phyloP scores from a whole-genome alignment of 2,329 filamentous ascomycete species.

The Colletotrichum caudatum region DNA sequence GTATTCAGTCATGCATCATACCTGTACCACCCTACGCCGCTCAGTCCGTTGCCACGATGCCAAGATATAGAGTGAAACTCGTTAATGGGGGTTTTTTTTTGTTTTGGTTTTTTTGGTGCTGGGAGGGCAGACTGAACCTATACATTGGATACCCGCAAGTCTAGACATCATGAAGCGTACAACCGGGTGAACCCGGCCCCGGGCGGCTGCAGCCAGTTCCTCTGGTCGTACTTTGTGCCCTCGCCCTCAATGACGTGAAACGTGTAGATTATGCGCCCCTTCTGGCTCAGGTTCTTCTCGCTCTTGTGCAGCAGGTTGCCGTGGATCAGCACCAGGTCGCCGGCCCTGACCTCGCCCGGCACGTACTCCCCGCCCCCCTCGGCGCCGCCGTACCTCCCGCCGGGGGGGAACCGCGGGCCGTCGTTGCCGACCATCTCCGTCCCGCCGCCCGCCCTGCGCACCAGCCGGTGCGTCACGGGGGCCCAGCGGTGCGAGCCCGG shows the following conservation, averaged over 20 bases:
- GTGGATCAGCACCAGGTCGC: constrained; percentile 92
- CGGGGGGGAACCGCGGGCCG: constrained; percentile 72
- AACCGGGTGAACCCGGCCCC: constrained; percentile 81
- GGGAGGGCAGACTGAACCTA: constrained; percentile 28
- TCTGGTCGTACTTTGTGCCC: constrained; percentile 78
- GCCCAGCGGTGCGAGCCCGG: constrained; percentile 83
- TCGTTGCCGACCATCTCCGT: constrained; percentile 80
- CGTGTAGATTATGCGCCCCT: constrained; percentile 94
- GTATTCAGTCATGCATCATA: neutral
- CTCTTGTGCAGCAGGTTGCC: constrained; percentile 97
- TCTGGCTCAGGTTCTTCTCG: constrained; percentile 87
- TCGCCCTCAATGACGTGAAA: constrained; percentile 96
- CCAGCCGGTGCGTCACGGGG: constrained; percentile 78
- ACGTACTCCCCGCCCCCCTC: constrained; percentile 72
- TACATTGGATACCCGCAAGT: constrained; percentile 39
- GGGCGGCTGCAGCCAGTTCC: constrained; percentile 94
- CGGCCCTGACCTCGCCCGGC: constrained; percentile 88
- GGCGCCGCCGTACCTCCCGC: constrained; percentile 59
- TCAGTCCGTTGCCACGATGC: constrained; percentile 2
- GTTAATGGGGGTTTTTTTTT: constrained; percentile 1
- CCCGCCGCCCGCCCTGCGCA: constrained; percentile 69
- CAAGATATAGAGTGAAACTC: constrained; percentile 26
- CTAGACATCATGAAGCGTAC: constrained; percentile 51
- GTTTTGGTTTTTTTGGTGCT: neutral
- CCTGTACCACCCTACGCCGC: constrained; percentile 12